Percentiles rank a stretch among this genome's conserved stretches.
Evolutionary conservation across 139 green algal genomes (phyloP).

Genomic region (Zygnema circumcarinatum): DNA sequence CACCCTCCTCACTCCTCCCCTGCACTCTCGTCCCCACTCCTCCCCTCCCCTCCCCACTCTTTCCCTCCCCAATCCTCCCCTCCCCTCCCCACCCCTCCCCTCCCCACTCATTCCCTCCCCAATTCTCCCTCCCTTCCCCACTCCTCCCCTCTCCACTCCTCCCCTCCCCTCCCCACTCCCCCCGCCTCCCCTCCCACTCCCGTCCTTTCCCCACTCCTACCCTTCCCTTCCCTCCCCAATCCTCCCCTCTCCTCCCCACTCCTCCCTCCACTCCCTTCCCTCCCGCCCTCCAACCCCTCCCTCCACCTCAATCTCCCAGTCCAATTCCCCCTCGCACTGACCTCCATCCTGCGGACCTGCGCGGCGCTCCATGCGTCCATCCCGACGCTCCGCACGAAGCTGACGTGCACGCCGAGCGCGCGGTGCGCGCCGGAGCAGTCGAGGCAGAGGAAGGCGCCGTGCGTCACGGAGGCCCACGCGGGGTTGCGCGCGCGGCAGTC

Average conservation of each 20-base stretch:
- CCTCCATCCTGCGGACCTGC: constrained; percentile 94
- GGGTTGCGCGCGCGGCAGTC: constrained; percentile 94
- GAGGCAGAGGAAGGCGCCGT: constrained; percentile 97
- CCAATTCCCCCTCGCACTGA: neutral
- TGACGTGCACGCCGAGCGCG: constrained; percentile 94
- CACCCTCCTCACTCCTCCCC: neutral
- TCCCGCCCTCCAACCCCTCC: neutral
- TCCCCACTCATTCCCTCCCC: neutral
- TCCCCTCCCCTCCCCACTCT: neutral
- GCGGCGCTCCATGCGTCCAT: constrained; percentile 94
- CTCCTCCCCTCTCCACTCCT: neutral
- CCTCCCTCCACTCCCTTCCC: neutral
- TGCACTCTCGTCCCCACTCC: neutral
- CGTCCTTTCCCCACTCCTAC: neutral
- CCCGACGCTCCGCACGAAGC: constrained; percentile 93
- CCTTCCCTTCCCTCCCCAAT: neutral
- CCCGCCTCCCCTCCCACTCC: neutral
- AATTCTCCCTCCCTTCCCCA: neutral
- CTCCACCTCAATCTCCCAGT: neutral
- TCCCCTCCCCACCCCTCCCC: neutral
- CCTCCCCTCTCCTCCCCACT: neutral
- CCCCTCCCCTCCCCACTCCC: neutral
- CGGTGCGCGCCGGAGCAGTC: constrained; percentile 94
- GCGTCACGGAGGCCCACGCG: constrained; percentile 91
- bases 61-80: neutral